phyloP scores from a whole-genome alignment of 805 yeast genomes.

The Wickerhamomyces sydowiorum region DNA sequence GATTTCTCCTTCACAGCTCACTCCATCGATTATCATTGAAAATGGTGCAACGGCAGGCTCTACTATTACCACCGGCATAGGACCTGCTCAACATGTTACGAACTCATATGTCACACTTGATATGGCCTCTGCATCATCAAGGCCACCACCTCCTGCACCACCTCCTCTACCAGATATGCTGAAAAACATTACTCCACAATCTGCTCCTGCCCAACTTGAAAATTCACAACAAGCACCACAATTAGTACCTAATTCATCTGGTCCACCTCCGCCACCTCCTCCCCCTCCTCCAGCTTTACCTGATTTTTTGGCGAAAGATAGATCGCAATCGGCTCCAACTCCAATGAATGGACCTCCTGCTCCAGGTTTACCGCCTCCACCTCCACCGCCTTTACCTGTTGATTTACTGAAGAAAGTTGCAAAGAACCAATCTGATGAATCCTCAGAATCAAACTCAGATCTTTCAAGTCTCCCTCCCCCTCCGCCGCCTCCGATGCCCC shows the following conservation, averaged over 20 bases:
- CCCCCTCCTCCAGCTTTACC: conserved; percentile 13
- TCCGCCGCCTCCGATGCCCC: conserved; percentile 27
- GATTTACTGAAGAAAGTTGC: not conserved
- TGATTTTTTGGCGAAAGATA: not conserved
- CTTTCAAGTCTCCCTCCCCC: conserved; percentile 23
- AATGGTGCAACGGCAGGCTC: too few species aligned
- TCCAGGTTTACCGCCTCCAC: conserved; percentile 23
- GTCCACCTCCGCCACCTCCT: conserved; percentile 13
- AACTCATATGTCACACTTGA: too few species aligned
- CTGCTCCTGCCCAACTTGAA: not conserved
- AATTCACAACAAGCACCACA: not conserved
- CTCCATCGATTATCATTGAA: too few species aligned
- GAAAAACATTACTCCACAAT: not conserved
- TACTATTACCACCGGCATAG: too few species aligned
- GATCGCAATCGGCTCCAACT: not conserved
- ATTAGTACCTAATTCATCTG: conserved; percentile 6
- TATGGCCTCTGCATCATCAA: not conserved
- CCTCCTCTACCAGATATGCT: not conserved
- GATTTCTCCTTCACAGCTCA: too few species aligned
- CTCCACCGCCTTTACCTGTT: conserved; percentile 32
- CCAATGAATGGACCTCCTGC: conserved; percentile 8
- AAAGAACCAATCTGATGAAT: not conserved
- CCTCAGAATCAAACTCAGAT: too few species aligned
- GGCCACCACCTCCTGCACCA: not conserved
- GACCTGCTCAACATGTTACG: too few species aligned